Base-by-base conservation (phyloP, 2,329 filamentous ascomycete genomes). In the Colletotrichum sp. region DNA sequence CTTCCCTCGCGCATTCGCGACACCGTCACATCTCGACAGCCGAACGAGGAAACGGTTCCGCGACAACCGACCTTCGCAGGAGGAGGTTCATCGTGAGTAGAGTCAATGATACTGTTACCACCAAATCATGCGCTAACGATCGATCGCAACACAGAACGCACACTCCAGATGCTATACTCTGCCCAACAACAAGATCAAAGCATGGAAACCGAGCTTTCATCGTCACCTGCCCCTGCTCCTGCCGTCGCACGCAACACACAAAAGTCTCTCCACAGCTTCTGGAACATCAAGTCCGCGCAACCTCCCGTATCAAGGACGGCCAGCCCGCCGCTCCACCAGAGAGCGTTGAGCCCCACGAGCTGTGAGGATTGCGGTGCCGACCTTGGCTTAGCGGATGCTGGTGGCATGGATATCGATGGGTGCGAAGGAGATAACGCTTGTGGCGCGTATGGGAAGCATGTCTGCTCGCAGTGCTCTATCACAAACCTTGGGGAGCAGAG, bases 1-100 rank as follows among this genome's bases (percentile, higher is more conserved):
- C 76, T 82, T 81, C 69, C 80, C 80, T 64, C 84, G 70, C 83
- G 77, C 78, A 72, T 77, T 79, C 7, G 82, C 60, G 44, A 65
- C 84, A 3, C 84, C 87, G 5, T 84, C 87, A 16, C 87, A 90
- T 69, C 86, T 91, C 16, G 84, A 87, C 68, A 89, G 90, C 78
- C 89, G 92, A 30, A 93, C 92, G 1, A 83, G 90, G 80, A 93
- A 93, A 84, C 89, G 92, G 9, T 87, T 90, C 76, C 91, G 92
- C 74, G 87, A 93, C 81, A 89, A 86, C 72, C 86, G 92, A 8
- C 92, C 92, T 0, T 89, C 90, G 0, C 90, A 92, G 39, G 82
- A 87, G 8, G 84, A 88, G 71, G 87, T 92, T 8, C 88, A 92
- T 78, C 85, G 91, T 92, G 86, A 82, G 90, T 86, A 78, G 60